Evolutionary conservation across 2,329 filamentous ascomycete species (phyloP).

Genomic region (Fusarium piperis): DNA sequence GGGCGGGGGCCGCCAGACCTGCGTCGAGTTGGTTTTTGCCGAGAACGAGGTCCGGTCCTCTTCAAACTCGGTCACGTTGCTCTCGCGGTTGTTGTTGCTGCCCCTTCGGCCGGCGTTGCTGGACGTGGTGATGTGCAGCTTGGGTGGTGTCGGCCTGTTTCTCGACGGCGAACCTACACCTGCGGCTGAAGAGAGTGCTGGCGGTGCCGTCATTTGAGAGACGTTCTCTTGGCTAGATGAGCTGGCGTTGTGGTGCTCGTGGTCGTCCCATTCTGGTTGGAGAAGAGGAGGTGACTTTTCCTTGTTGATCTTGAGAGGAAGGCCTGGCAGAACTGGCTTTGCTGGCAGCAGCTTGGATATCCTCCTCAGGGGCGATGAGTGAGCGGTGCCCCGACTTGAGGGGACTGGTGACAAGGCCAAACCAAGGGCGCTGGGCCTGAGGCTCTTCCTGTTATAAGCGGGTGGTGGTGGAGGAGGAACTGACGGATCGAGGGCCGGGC

Average conservation of each 20-base stretch:
- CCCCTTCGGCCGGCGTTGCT: neutral
- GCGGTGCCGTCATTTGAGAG: conserved; percentile 19
- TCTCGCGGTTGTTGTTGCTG: conserved; percentile 46
- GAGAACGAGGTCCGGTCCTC: conserved; percentile 54
- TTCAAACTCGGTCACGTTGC: conserved; percentile 63
- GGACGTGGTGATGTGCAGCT: conserved; percentile 43
- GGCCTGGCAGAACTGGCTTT: conserved; percentile 53
- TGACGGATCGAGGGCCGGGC: conserved; percentile 32
- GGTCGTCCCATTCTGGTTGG: conserved; percentile 20
- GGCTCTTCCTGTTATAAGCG: conserved; percentile 44
- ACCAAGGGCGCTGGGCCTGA: conserved; percentile 53
- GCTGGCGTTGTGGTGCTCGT: conserved; percentile 12
- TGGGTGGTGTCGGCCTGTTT: conserved; percentile 36
- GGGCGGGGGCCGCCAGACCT: conserved; percentile 62
- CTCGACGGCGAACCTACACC: conserved; percentile 22
- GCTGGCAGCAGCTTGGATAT: conserved; percentile 57
- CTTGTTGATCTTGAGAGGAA: conserved; percentile 28
- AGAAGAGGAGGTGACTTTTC: conserved; percentile 25
- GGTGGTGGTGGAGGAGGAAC: conserved; percentile 33
- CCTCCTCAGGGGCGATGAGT: conserved; percentile 43
- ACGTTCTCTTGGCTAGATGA: conserved; percentile 4
- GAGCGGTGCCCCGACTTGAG: conserved; percentile 36
- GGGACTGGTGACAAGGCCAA: conserved; percentile 53
- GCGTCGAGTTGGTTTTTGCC: conserved; percentile 47
- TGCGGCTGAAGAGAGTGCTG: conserved; percentile 13